Evolutionary conservation across 202 grass and related monocot genomes (phyloP).

Genomic region (Dendrocalamus latiflorus): DNA sequence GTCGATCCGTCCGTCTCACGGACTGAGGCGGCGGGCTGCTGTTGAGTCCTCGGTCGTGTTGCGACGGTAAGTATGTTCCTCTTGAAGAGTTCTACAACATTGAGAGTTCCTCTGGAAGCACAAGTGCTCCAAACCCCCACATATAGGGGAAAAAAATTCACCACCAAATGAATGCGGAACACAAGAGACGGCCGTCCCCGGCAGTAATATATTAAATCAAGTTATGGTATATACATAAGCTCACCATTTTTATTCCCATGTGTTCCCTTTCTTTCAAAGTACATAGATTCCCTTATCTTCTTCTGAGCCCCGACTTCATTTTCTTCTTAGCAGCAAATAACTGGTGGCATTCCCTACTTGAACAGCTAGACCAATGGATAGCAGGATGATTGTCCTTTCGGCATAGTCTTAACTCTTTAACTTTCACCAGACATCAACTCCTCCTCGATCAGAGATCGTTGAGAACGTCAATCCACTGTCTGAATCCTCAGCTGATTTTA

Average conservation of each 20-base stretch:
- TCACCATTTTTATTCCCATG: constrained; percentile 31
- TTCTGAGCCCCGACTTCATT: not conserved
- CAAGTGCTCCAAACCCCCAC: not conserved
- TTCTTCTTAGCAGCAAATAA: constrained; percentile 16
- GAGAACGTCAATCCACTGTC: not conserved
- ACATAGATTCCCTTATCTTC: not conserved
- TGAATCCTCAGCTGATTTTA: not conserved
- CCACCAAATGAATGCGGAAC: not conserved
- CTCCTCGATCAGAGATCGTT: constrained; percentile 18
- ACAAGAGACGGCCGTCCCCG: constrained; percentile 9
- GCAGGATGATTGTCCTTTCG: not conserved
- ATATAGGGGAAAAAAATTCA: not conserved
- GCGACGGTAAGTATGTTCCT: not conserved
- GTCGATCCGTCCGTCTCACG: no score
- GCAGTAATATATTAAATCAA: constrained; percentile 29
- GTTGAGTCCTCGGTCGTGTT: not conserved
- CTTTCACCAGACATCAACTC: constrained; percentile 14
- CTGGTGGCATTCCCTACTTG: not conserved
- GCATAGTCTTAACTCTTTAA: not conserved
- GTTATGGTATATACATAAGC: constrained; percentile 44
- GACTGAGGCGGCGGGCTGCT: no score
- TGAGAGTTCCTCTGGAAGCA: not conserved
- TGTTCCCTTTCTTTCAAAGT: constrained; percentile 14
- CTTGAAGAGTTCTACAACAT: not conserved
- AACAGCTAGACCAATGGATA: constrained; percentile 11